Conservation (phyloP, 2,329 filamentous ascomycete species). For the Xylariaceae sp. region DNA sequence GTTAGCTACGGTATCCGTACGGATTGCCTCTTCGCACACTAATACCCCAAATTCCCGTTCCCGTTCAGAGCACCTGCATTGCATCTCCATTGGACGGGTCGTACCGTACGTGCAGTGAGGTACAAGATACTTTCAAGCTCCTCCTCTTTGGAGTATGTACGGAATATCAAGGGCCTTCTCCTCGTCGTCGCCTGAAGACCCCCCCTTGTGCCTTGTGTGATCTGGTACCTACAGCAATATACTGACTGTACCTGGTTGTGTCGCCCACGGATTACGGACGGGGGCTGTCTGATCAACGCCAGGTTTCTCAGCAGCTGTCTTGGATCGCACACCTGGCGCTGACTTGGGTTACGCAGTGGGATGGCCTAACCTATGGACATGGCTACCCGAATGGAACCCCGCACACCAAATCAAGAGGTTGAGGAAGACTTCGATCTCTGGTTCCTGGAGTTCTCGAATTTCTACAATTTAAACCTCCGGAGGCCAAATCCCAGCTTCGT, state of each 20-base stretch:
- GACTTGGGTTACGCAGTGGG: conserved; percentile 2
- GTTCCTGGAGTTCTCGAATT: conserved; percentile 31
- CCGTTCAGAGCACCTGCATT: too few species aligned
- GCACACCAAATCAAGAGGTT: conserved; percentile 14
- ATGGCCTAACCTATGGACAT: conserved; percentile 9
- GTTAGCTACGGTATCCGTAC: too few species aligned
- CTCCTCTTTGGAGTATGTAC: background rate
- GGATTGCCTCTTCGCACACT: too few species aligned
- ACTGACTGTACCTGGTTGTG: background rate
- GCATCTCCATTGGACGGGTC: too few species aligned
- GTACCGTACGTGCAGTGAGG: background rate
- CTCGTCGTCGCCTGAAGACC: too few species aligned
- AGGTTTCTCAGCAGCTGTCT: background rate
- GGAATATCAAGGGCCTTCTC: background rate
- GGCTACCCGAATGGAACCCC: conserved; percentile 1
- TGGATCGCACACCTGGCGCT: background rate
- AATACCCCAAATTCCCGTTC: too few species aligned
- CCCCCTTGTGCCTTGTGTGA: background rate
- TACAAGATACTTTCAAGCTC: background rate
- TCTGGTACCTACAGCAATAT: background rate
- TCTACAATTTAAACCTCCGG: conserved; percentile 26
- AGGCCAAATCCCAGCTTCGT: conserved; percentile 22
- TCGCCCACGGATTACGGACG: background rate
- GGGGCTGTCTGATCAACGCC: background rate
- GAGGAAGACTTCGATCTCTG: conserved; percentile 25